A percentile compares a stretch with the other conserved stretches of the same genome.
Conservation (phyloP, 768 basidiomycete genomes). For the Neoboletus magnificus region DNA sequence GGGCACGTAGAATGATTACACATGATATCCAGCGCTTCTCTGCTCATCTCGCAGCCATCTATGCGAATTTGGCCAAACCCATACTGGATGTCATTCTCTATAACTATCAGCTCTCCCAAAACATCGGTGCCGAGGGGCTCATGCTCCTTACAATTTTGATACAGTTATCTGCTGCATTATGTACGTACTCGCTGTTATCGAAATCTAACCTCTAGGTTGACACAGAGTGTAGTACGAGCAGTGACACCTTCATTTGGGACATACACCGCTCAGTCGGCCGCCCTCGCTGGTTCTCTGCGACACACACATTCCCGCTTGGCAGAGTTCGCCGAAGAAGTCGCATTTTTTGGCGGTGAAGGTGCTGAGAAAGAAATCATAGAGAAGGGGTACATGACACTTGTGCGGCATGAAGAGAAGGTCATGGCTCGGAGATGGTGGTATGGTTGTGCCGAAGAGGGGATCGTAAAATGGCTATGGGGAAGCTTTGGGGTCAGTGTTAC, state of each 20-base stretch:
- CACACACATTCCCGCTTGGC: constrained; percentile 90
- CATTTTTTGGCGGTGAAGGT: constrained; percentile 83
- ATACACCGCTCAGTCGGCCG: constrained; percentile 85
- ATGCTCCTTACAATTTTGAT: constrained; percentile 80
- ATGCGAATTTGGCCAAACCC: constrained; percentile 92
- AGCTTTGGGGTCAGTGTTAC: constrained; percentile 74
- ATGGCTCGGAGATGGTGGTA: constrained; percentile 84
- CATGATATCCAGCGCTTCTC: constrained; percentile 95
- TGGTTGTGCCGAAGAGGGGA: constrained; percentile 88
- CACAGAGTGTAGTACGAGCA: constrained; percentile 60
- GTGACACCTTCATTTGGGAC: constrained; percentile 90
- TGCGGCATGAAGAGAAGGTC: constrained; percentile 83
- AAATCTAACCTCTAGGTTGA: neutral
- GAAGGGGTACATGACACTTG: constrained; percentile 77
- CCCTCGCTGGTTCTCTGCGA: constrained; percentile 83
- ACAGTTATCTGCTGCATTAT: constrained; percentile 75
- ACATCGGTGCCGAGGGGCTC: constrained; percentile 92
- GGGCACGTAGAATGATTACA: constrained; percentile 74
- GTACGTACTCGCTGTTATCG: constrained; percentile 45
- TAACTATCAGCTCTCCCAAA: constrained; percentile 91
- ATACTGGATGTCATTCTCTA: constrained; percentile 89
- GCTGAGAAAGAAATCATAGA: constrained; percentile 91
- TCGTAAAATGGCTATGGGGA: constrained; percentile 98
- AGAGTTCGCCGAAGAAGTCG: constrained; percentile 87
- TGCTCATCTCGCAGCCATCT: constrained; percentile 86